phyloP scores from a whole-genome alignment of 2,329 filamentous ascomycete genomes.

The Paracorniculantispora psalliotae region DNA sequence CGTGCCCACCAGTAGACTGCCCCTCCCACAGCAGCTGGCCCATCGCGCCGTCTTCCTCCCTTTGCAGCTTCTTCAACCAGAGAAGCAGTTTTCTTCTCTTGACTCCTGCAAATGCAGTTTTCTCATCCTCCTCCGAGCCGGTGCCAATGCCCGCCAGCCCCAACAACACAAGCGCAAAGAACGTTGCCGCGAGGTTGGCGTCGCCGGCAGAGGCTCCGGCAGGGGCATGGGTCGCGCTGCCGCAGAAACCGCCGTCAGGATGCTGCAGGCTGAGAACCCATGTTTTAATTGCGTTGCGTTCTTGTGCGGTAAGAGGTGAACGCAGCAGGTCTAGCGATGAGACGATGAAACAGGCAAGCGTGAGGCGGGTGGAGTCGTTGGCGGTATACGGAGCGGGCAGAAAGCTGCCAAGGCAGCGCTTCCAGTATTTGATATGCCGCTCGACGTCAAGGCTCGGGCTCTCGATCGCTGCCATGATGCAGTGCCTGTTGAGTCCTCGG shows the following conservation, averaged over 20 bases:
- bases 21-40: conserved; percentile 67
- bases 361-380: conserved; percentile 87
- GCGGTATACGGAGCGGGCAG: conserved; percentile 80
- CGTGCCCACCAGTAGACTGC: conserved; percentile 67
- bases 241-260: conserved; percentile 80
- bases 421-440: conserved; percentile 85
- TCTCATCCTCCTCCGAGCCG: conserved; percentile 29
- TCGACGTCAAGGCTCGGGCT: conserved; percentile 48
- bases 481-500: background rate
- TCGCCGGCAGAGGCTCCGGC: conserved; percentile 32
- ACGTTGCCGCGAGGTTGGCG: conserved; percentile 80
- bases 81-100: conserved; percentile 60
- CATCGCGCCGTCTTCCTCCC: conserved; percentile 75
- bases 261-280: conserved; percentile 90
- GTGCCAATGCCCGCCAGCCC: conserved; percentile 41
- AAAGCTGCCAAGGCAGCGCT: conserved; percentile 75
- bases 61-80: conserved; percentile 75
- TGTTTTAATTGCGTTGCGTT: conserved; percentile 45
- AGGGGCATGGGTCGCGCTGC: conserved; percentile 63
- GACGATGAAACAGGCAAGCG: conserved; percentile 83
- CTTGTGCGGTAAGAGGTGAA: conserved; percentile 45
- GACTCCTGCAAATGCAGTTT: conserved; percentile 55
- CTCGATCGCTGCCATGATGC: conserved; percentile 14
- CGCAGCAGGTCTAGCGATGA: conserved; percentile 79
- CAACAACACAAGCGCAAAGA: conserved; percentile 77